Percentiles rank a stretch among this genome's conserved stretches.
Conservation (phyloP, 1,139 yeast species). For the Candida frijolesensis region DNA sequence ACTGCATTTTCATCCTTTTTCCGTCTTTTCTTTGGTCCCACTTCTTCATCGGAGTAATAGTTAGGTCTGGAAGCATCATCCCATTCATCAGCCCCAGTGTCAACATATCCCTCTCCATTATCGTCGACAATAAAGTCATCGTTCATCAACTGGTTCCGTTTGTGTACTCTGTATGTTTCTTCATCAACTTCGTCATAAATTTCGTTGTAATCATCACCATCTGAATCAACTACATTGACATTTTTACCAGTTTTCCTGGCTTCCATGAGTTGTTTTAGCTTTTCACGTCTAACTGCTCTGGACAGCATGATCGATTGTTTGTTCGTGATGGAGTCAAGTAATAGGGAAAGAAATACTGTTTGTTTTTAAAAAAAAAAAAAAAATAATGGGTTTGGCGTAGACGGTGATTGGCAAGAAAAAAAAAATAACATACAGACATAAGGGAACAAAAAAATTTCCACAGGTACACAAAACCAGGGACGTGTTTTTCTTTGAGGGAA, state of each 20-base stretch:
- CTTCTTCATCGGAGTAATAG: constrained; percentile 57
- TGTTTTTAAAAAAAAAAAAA: constrained; percentile 4
- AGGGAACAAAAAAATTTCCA: not conserved
- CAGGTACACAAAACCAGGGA: not conserved
- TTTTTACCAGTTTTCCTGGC: constrained; percentile 42
- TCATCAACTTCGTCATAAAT: constrained; percentile 91
- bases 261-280: constrained; percentile 41
- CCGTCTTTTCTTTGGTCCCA: constrained; percentile 28
- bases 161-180: constrained; percentile 71
- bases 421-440: constrained; percentile 4
- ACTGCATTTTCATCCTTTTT: constrained; percentile 37
- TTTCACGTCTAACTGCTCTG: constrained; percentile 33
- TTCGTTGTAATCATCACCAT: constrained; percentile 24
- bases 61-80: constrained; percentile 54
- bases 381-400: not conserved
- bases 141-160: constrained; percentile 76
- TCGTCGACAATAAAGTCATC: constrained; percentile 96
- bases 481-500: not conserved
- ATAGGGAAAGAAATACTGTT: not conserved
- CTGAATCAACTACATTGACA: constrained; percentile 19
- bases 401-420: constrained; percentile 5
- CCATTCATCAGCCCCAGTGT: constrained; percentile 92
- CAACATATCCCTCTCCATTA: constrained; percentile 87
- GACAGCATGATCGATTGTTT: constrained; percentile 26
- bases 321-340: not conserved